Base-by-base conservation (phyloP, 805 yeast species). In the Ogataea nitratoaversa region DNA sequence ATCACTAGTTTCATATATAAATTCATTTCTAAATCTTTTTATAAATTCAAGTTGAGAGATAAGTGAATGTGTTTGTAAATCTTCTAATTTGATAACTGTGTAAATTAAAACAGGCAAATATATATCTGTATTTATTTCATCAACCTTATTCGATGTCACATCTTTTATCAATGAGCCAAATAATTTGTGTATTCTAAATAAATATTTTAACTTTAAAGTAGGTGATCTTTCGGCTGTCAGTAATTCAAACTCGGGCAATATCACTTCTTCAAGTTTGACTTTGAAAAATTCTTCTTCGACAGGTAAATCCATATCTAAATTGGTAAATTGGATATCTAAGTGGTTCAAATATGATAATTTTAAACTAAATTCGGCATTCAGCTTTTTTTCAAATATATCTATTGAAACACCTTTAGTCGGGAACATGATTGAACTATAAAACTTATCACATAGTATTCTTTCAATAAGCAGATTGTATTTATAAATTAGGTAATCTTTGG, bases 61-160 rank as follows among this genome's bases (percentile, higher is more conserved):
- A 19, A 64, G 43, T 12, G 57, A 49, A 38, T 59, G 59, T 2
- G 58, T 49, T 19, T 48, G 52, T 19, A 62, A 30, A 30, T 57
- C 63, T 28, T 50, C 48, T 12, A 63, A 42, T 27, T 60, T 59
- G 16, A 63, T 59, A 8, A 64, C 44, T 0, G 64, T 46, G 30
- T 52, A 63, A n/a, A 64, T 63, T 25, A 64, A 44, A 3, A 63
- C 42, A 1, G 68, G 68, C 22, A 64, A 43, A 42, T 59, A 62
- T 14, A 59, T 47, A 47, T 64, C 68, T 5, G 67, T 62, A 38
- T 62, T 64, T 14, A 19, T 37, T 39, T 39, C 43, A 14, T 39
- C 42, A 5, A 37, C 24, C 13, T 37, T 37, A 19, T 39, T 32
- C 8, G 36, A 34, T 3, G 53, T 43, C 16, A 54, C 16, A 9